phyloP scores from a whole-genome alignment of 805 yeast species.

The Schwanniomyces polymorphus region DNA sequence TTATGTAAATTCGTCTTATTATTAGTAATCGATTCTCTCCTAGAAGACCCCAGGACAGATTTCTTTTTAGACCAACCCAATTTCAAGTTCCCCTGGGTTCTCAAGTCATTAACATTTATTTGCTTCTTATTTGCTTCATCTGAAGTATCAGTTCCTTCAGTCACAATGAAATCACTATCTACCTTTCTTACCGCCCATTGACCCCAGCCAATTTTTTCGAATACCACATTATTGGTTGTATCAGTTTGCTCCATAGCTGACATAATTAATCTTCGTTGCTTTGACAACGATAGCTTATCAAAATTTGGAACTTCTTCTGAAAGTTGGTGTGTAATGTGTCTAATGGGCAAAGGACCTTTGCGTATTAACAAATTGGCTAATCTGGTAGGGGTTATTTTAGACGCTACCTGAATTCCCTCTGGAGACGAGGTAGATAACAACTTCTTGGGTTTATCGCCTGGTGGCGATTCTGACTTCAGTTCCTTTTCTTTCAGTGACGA shows the following conservation, averaged over 20 bases:
- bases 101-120: conserved; percentile 31
- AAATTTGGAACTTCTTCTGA: conserved; percentile 76
- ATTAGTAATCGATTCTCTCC: conserved; percentile 56
- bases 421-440: conserved; percentile 77
- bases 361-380: conserved; percentile 64
- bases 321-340: conserved; percentile 82
- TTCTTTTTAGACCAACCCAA: conserved; percentile 42
- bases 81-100: conserved; percentile 32
- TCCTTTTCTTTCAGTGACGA: neutral
- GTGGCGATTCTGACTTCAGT: conserved; percentile 2
- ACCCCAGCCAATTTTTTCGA: conserved; percentile 97
- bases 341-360: conserved; percentile 87
- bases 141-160: conserved; percentile 41
- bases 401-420: conserved; percentile 84
- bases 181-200: conserved; percentile 83
- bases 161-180: conserved; percentile 45
- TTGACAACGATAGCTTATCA: conserved; percentile 76
- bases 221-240: conserved; percentile 58
- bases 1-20: conserved; percentile 45
- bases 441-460: conserved; percentile 10
- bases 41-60: conserved; percentile 8
- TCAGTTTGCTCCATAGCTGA: conserved; percentile 81
- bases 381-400: conserved; percentile 77
- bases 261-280: conserved; percentile 88
- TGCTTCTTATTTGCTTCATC: conserved; percentile 22